Evolutionary conservation across 371 early-diverging fungal species (phyloP).

Genomic region (Rhizopus arrhizus): DNA sequence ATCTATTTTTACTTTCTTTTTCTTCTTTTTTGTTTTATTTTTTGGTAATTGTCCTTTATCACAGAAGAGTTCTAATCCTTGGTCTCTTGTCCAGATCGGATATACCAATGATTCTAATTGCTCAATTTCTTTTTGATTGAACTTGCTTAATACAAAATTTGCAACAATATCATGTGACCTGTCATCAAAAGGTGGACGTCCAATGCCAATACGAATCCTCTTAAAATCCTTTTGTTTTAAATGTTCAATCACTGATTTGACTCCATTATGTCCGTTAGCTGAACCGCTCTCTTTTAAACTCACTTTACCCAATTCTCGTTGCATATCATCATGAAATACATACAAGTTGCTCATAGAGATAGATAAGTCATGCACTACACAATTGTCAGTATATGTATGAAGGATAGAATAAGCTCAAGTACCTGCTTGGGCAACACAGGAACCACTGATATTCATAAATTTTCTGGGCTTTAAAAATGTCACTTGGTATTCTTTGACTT

Average conservation of each 20-base stretch:
- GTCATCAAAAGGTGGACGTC: constrained; percentile 54
- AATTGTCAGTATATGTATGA: background rate
- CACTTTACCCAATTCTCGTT: constrained; percentile 66
- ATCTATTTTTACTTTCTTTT: background rate
- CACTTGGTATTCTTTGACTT: constrained; percentile 39
- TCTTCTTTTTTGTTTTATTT: constrained; percentile 12
- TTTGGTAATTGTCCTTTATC: constrained; percentile 21
- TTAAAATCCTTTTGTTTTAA: constrained; percentile 58
- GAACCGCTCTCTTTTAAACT: constrained; percentile 65
- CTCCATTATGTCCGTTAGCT: constrained; percentile 77
- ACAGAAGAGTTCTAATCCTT: constrained; percentile 20
- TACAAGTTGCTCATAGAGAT: constrained; percentile 49
- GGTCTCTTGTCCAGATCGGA: constrained; percentile 30
- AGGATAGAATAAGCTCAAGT: constrained; percentile 5
- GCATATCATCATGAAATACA: constrained; percentile 81
- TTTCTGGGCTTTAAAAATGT: constrained; percentile 65
- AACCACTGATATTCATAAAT: constrained; percentile 75
- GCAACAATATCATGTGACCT: constrained; percentile 55
- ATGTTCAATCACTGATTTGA: constrained; percentile 65
- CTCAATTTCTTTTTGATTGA: constrained; percentile 50
- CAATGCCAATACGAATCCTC: constrained; percentile 70
- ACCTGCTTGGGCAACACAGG: constrained; percentile 72
- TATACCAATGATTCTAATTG: constrained; percentile 41
- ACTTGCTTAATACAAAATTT: constrained; percentile 61
- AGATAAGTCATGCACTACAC: constrained; percentile 43